Percentiles rank a stretch among this genome's conserved stretches.
Evolutionary conservation across 352 stramenopile genomes (phyloP).

Genomic region (Globisporangium paroecandrum): DNA sequence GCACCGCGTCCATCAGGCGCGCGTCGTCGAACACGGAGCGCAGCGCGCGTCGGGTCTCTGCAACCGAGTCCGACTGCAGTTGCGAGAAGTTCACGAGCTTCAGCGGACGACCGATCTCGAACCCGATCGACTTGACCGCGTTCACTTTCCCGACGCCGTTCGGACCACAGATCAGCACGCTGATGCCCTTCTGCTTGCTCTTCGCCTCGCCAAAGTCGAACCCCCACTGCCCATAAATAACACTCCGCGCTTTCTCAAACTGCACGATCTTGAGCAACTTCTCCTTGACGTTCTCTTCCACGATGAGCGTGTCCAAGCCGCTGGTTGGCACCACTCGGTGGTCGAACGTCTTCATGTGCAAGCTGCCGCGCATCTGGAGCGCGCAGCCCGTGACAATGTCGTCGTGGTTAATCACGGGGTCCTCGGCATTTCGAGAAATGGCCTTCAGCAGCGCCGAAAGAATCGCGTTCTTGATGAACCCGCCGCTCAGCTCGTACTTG

Average conservation of each 20-base stretch:
- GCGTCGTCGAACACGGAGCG: conserved; percentile 84
- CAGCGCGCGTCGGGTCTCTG: conserved; percentile 74
- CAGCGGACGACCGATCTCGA: conserved; percentile 77
- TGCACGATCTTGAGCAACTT: conserved; percentile 69
- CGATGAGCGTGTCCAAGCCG: conserved; percentile 72
- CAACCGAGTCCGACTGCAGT: conserved; percentile 65
- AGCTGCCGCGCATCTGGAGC: conserved; percentile 82
- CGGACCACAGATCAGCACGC: conserved; percentile 67
- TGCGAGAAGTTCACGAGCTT: conserved; percentile 83
- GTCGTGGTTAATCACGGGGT: conserved; percentile 65
- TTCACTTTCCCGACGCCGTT: conserved; percentile 73
- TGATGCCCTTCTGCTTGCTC: conserved; percentile 83
- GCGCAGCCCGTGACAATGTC: conserved; percentile 80
- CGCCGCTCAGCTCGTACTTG: conserved; percentile 87
- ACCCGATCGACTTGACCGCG: conserved; percentile 74
- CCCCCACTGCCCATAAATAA: conserved; percentile 85
- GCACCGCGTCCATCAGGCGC: conserved; percentile 80
- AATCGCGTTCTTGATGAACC: conserved; percentile 91
- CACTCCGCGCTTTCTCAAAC: conserved; percentile 81
- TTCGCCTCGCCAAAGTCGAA: conserved; percentile 81
- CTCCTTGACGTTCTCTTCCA: conserved; percentile 57
- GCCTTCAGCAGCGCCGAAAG: conserved; percentile 78
- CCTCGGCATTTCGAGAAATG: conserved; percentile 52
- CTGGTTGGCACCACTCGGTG: conserved; percentile 77
- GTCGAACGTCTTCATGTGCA: conserved; percentile 90